Base-by-base conservation (phyloP, 495 filamentous ascomycete species). In the Venustampulla echinocandica region DNA sequence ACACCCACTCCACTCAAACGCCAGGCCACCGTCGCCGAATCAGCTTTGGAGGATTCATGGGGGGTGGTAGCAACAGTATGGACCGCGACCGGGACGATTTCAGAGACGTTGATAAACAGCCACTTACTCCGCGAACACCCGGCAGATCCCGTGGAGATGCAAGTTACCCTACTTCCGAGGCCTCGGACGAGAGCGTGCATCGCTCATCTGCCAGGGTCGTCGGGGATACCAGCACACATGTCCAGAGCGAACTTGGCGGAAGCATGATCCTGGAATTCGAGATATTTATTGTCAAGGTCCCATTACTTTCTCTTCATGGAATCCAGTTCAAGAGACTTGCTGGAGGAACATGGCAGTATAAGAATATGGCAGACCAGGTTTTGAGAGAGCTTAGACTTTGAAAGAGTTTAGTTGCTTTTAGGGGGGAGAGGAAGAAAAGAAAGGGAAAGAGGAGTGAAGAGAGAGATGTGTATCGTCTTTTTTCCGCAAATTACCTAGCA, bases 301-400 rank as follows among this genome's bases (percentile, higher is more conserved):
- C 92, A 20, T 67, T 99, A 40, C 82, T 99, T 54, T 85, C 82
- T 17, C 65, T 99, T 49, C 90, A 97, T 57, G 92, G 92, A 33
- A 87, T 99, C 40, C 92, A 99, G 64, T 99, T 99, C 71, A 99
- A 99, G 74, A 87, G 90, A 64, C 81, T 97, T 36, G 79, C 86
- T 22, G 94, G 92, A 4, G 86, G 90, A 30, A 95, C 92, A 50
- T 96, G 90, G 90, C 89, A 95, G 65, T 99, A 96, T 61, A 94
- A 95, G 68, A 85, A 87, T 51, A 88, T 97, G 86, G 92, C 92
- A 34, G 87, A 93, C 63, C 86, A 85, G 59, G 97, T 99, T 61
- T 69, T 99, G 53, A 76, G 83, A 57, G 89, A 90, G 56, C 63
- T 99, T 59, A 77, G 85, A 61, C 74, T 98, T 49, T 96, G 39